phyloP scores from a whole-genome alignment of 176 grass and related monocot species.

The Oryza brachyantha region DNA sequence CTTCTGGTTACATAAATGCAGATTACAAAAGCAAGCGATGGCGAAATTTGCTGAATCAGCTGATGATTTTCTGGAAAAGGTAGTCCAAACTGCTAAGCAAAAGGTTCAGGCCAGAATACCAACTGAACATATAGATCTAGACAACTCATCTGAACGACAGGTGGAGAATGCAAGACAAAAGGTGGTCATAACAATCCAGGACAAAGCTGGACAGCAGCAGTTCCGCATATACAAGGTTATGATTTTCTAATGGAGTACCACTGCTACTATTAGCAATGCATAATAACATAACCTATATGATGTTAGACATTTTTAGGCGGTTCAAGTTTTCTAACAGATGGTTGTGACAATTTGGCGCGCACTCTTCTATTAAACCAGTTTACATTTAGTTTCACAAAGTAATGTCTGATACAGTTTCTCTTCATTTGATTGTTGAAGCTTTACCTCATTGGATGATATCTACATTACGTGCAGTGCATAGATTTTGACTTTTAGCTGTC shows the following conservation, averaged over 20 bases:
- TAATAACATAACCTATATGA: not conserved
- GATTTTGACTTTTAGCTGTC: not conserved
- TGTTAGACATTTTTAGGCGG: not conserved
- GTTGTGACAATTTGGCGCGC: slow-evolving; percentile 1
- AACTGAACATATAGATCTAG: slow-evolving; percentile 45
- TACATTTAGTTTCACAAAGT: slow-evolving; percentile 2
- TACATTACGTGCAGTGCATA: not conserved
- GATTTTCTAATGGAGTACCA: not conserved
- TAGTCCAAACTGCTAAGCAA: slow-evolving; percentile 43
- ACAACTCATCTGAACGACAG: slow-evolving; percentile 34
- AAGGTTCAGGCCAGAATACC: slow-evolving; percentile 32
- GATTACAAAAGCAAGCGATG: slow-evolving; percentile 62
- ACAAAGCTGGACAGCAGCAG: slow-evolving; percentile 57
- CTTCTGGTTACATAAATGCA: slow-evolving; percentile 28
- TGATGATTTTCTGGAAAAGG: slow-evolving; percentile 41
- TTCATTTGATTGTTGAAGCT: slow-evolving; percentile 5
- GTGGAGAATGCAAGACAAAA: slow-evolving; percentile 52
- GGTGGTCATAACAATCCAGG: slow-evolving; percentile 74
- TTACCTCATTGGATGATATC: not conserved
- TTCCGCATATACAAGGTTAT: slow-evolving; percentile 71
- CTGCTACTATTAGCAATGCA: not conserved
- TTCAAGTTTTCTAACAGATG: not conserved
- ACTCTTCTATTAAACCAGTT: not conserved
- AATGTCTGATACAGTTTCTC: not conserved
- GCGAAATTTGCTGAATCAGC: slow-evolving; percentile 49